Percentiles rank a stretch among this genome's conserved stretches.
Evolutionary conservation across 208 protist genomes (phyloP).

Genomic region (Wallacemonas sp.): DNA sequence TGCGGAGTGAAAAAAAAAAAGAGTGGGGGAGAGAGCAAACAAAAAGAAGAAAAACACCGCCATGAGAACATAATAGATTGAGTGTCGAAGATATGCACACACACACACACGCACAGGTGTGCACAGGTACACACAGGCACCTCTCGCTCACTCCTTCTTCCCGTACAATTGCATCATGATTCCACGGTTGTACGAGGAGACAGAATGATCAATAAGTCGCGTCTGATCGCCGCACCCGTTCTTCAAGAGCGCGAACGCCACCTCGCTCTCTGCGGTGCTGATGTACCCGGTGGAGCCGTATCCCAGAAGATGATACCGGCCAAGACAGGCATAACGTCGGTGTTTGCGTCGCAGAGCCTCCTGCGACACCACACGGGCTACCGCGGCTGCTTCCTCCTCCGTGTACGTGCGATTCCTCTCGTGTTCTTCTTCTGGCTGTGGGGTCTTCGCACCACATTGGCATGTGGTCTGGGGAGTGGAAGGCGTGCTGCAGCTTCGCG

Average conservation of each 20-base stretch:
- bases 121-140: not conserved
- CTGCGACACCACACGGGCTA: conserved; percentile 15
- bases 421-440: not conserved
- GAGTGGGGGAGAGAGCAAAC: not conserved
- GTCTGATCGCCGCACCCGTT: conserved; percentile 34
- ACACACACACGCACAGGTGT: not conserved
- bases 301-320: conserved; percentile 72
- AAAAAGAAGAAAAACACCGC: conserved; percentile 2
- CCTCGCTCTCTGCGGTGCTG: conserved; percentile 60
- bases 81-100: not conserved
- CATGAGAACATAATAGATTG: not conserved
- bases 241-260: conserved; percentile 61
- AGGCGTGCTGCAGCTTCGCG: not conserved
- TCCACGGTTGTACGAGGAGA: conserved; percentile 66
- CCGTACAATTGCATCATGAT: conserved; percentile 63
- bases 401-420: not conserved
- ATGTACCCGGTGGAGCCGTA: conserved; percentile 50
- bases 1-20: conserved; percentile 16
- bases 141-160: conserved; percentile 7
- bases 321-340: conserved; percentile 68
- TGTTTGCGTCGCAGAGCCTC: conserved; percentile 27
- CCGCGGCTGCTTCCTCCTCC: conserved; percentile 21
- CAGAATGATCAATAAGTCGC: conserved; percentile 49
- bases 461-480: not conserved
- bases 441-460: too few species aligned